phyloP scores from a whole-genome alignment of 345 rosid species.

The Rhizophora mangle region DNA sequence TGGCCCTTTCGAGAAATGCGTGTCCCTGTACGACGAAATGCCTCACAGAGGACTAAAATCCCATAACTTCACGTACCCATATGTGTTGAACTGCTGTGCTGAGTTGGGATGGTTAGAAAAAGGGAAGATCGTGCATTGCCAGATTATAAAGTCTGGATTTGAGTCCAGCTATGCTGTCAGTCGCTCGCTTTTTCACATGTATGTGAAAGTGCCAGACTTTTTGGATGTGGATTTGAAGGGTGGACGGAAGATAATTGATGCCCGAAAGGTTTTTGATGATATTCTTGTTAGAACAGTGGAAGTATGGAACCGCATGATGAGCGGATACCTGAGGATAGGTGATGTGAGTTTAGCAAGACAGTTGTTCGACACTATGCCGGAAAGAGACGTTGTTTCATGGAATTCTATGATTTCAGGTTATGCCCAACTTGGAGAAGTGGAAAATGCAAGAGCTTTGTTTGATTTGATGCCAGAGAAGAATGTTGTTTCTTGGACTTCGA shows the following conservation, averaged over 20 bases:
- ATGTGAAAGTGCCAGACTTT: slow-evolving; percentile 14
- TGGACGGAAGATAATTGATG: slow-evolving; percentile 8
- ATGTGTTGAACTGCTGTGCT: slow-evolving; percentile 17
- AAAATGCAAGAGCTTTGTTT: slow-evolving; percentile 33
- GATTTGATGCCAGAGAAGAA: slow-evolving; percentile 29
- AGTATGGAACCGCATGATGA: slow-evolving; percentile 32
- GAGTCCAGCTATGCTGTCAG: slow-evolving; percentile 21
- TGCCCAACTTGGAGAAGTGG: slow-evolving; percentile 34
- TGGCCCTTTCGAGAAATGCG: slow-evolving; percentile 13
- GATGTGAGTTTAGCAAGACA: slow-evolving; percentile 32
- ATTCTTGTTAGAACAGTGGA: slow-evolving; percentile 26
- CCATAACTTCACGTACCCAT: slow-evolving; percentile 21
- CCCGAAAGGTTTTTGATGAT: slow-evolving; percentile 37
- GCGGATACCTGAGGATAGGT: slow-evolving; percentile 12
- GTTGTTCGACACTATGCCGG: slow-evolving; percentile 39
- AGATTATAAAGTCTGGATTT: slow-evolving; percentile 27
- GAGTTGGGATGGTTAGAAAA: slow-evolving; percentile 19
- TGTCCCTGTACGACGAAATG: slow-evolving; percentile 21
- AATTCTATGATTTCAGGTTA: slow-evolving; percentile 38
- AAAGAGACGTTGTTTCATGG: slow-evolving; percentile 41
- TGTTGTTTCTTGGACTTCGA: slow-evolving; percentile 44
- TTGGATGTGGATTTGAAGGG: background rate
- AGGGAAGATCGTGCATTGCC: slow-evolving; percentile 28
- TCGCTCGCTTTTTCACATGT: slow-evolving; percentile 24
- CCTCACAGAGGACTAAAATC: slow-evolving; percentile 20